Base-by-base conservation (phyloP, 805 yeast genomes). In the Nakazawaea ambrosiae region DNA sequence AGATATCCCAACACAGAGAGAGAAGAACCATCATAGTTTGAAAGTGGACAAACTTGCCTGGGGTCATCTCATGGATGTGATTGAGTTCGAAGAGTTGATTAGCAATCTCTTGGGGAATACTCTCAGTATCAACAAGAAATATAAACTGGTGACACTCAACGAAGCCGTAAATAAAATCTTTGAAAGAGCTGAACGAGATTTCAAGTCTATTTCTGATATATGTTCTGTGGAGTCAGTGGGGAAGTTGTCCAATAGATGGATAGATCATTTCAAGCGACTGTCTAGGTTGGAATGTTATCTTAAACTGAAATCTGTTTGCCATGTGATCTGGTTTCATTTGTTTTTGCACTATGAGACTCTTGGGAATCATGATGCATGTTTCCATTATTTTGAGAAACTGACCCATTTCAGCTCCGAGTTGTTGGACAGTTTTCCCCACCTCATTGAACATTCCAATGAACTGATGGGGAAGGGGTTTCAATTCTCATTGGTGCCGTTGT, bases 321-420 rank as follows among this genome's bases (percentile, higher is more conserved):
- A 14, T 17, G 33, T 19, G 4, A 45, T 70, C 4, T 62, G 61
- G 34, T 65, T 59, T 40, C 68, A 68, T 42, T 49, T 72, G 12
- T 60, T 62, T 42, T 45, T 66, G 23, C 53, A 57, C 35, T 70
- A 61, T 39, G 69, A 30, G 27, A 27, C 27, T 22, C 29, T 40
- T 9, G 53, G 52, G 14, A 57, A 66, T 45, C 29, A 41, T 9
- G 49, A 53, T 9, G 60, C 67, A 22, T 56, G 69, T 1, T 62
- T 54, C 36, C 64, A 54, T 40, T 61, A 36, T 20, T 34, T 19
- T 18, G 6, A 6, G 2, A 27, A 17, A 4, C 8, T 22, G 5
- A 5, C 17, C 7, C 10, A 17, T 5, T 9, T 14, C 23, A 7
- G 18, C n/a, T 8, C 5, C n/a, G 33, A 35, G 15, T 22, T 31